phyloP scores from a whole-genome alignment of 2,329 filamentous ascomycete species.

The Ceratocystis ficicola region DNA sequence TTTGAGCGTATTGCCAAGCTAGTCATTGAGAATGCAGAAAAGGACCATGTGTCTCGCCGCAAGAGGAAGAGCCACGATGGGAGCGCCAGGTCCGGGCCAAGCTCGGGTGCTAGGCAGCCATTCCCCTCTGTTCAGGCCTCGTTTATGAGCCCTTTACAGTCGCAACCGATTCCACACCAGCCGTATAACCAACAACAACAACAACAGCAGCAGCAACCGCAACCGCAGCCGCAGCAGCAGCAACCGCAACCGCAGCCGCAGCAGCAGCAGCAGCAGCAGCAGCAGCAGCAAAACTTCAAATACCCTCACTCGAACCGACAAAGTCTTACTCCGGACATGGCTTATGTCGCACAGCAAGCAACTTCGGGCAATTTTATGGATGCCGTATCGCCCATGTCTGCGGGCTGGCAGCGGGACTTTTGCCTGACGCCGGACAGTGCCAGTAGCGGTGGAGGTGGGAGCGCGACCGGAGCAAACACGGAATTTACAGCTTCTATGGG shows the following conservation, averaged over 20 bases:
- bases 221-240: slow-evolving; percentile 10
- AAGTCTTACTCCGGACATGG: slow-evolving; percentile 16
- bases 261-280: slow-evolving; percentile 9
- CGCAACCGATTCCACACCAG: background rate
- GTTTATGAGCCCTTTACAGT: slow-evolving; percentile 25
- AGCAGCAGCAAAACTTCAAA: slow-evolving; percentile 9
- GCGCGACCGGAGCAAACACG: background rate
- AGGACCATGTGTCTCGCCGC: slow-evolving; percentile 63
- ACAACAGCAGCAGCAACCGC: too few relatives aligned
- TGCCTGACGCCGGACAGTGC: slow-evolving; percentile 26
- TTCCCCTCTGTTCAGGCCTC: slow-evolving; percentile 27
- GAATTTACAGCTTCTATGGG: slow-evolving; percentile 21
- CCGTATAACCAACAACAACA: background rate
- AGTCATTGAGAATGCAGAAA: slow-evolving; percentile 83
- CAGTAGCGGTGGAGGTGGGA: slow-evolving; percentile 3
- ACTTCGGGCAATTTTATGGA: slow-evolving; percentile 14
- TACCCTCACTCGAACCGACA: background rate
- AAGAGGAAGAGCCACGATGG: slow-evolving; percentile 67
- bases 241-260: too few relatives aligned
- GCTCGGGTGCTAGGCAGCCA: background rate
- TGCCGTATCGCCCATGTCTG: slow-evolving; percentile 26
- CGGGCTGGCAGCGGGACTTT: slow-evolving; percentile 40
- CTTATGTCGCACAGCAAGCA: slow-evolving; percentile 13
- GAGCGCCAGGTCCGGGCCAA: slow-evolving; percentile 25
- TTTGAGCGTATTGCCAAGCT: slow-evolving; percentile 89